phyloP scores from a whole-genome alignment of 129 eudicot genomes.

The Artemisia argyi region DNA sequence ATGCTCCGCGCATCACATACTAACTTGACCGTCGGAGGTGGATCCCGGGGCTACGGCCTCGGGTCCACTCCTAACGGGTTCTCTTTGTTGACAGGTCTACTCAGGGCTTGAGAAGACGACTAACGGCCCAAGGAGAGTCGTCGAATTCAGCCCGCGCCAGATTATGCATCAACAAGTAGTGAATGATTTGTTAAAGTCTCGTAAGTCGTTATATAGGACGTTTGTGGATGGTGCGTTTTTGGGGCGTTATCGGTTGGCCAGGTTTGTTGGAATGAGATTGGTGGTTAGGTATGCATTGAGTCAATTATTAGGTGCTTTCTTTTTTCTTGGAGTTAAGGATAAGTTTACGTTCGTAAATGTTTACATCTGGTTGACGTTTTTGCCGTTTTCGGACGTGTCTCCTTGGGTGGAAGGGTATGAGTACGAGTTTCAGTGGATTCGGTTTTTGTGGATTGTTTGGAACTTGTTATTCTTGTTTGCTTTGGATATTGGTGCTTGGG shows the following conservation, averaged over 20 bases:
- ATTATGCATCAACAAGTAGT: too few species aligned
- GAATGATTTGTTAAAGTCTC: slow-evolving; percentile 51
- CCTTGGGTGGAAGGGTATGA: slow-evolving; percentile 69
- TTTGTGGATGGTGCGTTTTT: slow-evolving; percentile 59
- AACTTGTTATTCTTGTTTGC: slow-evolving; percentile 57
- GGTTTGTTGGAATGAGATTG: slow-evolving; percentile 65
- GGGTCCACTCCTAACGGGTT: too few species aligned
- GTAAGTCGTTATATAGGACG: slow-evolving; percentile 37
- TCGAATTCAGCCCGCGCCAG: too few species aligned
- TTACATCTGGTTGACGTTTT: slow-evolving; percentile 71
- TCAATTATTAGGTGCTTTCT: slow-evolving; percentile 62
- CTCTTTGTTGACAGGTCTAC: too few species aligned
- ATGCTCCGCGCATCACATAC: too few species aligned
- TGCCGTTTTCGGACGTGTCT: slow-evolving; percentile 69
- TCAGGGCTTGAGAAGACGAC: too few species aligned
- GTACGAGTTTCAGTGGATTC: slow-evolving; percentile 53
- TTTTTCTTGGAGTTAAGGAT: slow-evolving; percentile 76
- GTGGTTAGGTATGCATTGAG: slow-evolving; percentile 70
- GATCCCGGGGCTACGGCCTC: too few species aligned
- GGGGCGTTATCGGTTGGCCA: slow-evolving; percentile 59
- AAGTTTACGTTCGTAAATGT: slow-evolving; percentile 72
- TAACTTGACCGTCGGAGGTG: too few species aligned
- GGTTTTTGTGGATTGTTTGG: slow-evolving; percentile 59
- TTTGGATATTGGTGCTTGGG: slow-evolving; percentile 82
- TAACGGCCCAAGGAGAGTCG: too few species aligned